These are phyloP conservation scores for Botryosphaeria dothidea DNA, from an alignment of 2,329 filamentous ascomycete genomes.

Conservation along the genomic window DNA sequence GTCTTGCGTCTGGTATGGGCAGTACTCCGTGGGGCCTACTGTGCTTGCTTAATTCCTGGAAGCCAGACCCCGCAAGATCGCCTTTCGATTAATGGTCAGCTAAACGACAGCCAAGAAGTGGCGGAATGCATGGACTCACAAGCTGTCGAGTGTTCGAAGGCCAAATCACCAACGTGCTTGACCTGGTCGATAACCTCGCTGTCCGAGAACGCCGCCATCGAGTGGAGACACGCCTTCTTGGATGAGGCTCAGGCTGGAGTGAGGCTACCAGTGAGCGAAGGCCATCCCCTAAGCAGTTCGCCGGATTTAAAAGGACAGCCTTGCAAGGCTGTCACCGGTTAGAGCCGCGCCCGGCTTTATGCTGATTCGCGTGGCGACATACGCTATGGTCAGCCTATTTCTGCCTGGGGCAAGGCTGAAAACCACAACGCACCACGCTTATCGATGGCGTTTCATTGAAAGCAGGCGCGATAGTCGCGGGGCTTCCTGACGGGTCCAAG, in stretches of 20 bases:
- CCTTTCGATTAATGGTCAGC: not conserved
- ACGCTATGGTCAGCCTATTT: not conserved
- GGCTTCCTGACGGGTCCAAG: not conserved
- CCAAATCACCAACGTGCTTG: not conserved
- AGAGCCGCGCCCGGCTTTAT: not conserved
- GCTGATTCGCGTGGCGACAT: not conserved
- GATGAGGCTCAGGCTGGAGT: not conserved
- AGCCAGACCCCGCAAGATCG: not conserved
- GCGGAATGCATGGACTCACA: not conserved
- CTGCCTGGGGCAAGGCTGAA: conserved; percentile 8
- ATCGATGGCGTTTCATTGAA: conserved; percentile 1
- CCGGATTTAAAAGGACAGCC: not conserved
- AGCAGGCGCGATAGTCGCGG: not conserved
- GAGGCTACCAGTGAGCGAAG: conserved; percentile 5
- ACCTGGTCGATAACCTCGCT: conserved; percentile 1
- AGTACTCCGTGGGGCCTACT: not conserved
- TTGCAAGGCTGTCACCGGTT: conserved; percentile 9
- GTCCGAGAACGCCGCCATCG: not conserved
- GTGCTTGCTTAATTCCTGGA: not conserved
- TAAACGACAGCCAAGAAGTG: not conserved
- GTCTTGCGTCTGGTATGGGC: not conserved
- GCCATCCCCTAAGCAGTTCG: not conserved
- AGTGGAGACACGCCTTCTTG: not conserved
- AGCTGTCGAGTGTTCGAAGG: not conserved
- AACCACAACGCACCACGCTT: not conserved